These are phyloP conservation scores for Chimonanthus praecox DNA, from an alignment of 164 flowering plant genomes.

Conservation along the genomic window DNA sequence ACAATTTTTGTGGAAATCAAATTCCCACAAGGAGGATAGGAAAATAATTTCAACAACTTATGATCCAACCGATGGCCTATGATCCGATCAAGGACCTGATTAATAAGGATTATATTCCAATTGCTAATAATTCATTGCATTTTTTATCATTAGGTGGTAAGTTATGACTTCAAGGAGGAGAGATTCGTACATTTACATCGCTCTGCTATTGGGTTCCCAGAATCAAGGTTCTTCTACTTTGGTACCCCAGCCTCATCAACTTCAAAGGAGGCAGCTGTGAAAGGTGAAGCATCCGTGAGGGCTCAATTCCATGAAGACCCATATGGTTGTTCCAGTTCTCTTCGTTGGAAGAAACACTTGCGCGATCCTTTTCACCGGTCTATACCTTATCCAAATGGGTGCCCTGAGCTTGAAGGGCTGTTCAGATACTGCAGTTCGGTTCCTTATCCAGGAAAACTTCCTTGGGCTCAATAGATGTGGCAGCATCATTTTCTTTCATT, in stretches of 20 bases:
- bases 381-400: constrained; percentile 84
- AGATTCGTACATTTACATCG: constrained; percentile 80
- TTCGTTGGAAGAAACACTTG: constrained; percentile 55
- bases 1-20: no score
- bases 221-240: constrained; percentile 57
- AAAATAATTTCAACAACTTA: no score
- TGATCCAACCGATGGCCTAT: no score
- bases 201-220: constrained; percentile 80
- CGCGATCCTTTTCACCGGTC: constrained; percentile 93
- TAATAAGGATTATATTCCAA: no score
- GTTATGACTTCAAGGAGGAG: constrained; percentile 91
- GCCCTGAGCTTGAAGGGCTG: constrained; percentile 72
- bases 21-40: no score
- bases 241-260: constrained; percentile 78
- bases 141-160: constrained; percentile 52
- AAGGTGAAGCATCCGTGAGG: constrained; percentile 79
- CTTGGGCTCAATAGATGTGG: constrained; percentile 34
- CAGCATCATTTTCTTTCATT: no score
- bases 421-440: constrained; percentile 66
- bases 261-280: constrained; percentile 60
- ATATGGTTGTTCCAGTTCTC: constrained; percentile 76
- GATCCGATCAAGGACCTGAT: no score
- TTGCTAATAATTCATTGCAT: background rate
- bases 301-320: constrained; percentile 80
- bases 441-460: constrained; percentile 58